Conservation (phyloP, 257 asterid species). For the Plantago major region DNA sequence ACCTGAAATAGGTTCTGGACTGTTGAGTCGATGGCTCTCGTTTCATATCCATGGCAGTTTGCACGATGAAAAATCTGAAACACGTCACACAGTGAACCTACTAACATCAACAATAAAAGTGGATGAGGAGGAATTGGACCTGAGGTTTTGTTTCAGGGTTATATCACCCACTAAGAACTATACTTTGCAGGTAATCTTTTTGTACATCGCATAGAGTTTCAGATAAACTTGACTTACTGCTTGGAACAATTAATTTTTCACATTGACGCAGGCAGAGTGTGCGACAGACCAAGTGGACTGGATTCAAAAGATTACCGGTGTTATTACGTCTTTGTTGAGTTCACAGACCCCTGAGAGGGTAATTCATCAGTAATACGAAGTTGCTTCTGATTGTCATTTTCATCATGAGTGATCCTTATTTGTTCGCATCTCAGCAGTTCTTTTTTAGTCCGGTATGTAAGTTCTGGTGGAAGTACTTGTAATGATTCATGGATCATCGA, state of each 20-base stretch:
- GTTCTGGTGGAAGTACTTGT: conserved; percentile 46
- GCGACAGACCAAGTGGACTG: conserved; percentile 76
- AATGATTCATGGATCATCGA: conserved; percentile 33
- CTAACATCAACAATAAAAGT: conserved; percentile 77
- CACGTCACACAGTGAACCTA: conserved; percentile 73
- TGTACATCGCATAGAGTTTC: conserved; percentile 1
- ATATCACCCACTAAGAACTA: conserved; percentile 76
- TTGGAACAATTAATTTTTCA: background rate
- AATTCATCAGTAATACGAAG: background rate
- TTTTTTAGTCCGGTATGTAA: conserved; percentile 43
- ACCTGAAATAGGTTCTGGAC: conserved; percentile 66
- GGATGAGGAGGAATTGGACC: conserved; percentile 71
- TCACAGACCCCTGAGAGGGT: conserved; percentile 71
- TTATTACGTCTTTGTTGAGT: conserved; percentile 66
- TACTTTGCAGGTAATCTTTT: conserved; percentile 61
- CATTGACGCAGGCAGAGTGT: conserved; percentile 66
- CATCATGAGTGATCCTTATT: conserved; percentile 18
- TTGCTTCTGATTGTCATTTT: conserved; percentile 8
- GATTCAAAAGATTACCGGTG: conserved; percentile 83
- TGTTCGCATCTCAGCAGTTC: conserved; percentile 37
- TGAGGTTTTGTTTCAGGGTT: conserved; percentile 85
- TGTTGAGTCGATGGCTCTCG: conserved; percentile 82
- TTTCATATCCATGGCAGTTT: conserved; percentile 86
- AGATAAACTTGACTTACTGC: conserved; percentile 6
- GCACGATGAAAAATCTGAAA: conserved; percentile 63